Evolutionary conservation across 768 basidiomycete genomes (phyloP).

Genomic region (Candolleomyces eurysporus): DNA sequence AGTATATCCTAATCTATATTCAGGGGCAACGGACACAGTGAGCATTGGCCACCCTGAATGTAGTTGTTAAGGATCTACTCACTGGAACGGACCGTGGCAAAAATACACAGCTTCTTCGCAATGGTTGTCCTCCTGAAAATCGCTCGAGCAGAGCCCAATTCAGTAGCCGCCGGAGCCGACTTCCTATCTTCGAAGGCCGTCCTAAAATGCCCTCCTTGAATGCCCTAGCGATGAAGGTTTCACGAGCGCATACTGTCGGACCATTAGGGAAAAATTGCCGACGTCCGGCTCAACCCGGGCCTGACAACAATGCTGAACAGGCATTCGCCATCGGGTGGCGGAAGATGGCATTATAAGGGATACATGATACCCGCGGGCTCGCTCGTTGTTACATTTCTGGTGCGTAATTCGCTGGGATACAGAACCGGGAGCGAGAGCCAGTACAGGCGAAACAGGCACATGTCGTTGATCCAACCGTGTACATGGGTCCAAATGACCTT

Average conservation of each 20-base stretch:
- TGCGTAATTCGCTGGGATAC: neutral
- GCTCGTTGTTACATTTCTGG: neutral
- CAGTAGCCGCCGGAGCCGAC: neutral
- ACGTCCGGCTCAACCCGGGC: neutral
- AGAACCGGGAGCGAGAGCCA: neutral
- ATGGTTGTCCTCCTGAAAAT: neutral
- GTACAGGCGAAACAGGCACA: neutral
- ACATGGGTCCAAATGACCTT: neutral
- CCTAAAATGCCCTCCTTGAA: neutral
- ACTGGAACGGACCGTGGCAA: neutral
- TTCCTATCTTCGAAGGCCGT: neutral
- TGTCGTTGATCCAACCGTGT: neutral
- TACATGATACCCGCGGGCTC: neutral
- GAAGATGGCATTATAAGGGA: neutral
- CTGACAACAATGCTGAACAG: neutral
- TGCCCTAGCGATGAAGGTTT: neutral
- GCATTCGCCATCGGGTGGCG: neutral
- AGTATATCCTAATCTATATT: neutral
- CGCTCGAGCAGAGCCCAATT: neutral
- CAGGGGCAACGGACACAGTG: neutral
- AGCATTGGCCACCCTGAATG: neutral
- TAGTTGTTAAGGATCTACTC: neutral
- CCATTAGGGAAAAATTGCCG: neutral
- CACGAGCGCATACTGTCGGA: neutral
- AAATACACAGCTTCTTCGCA: neutral